A percentile compares a stretch with the other conserved stretches of the same genome.
Conservation (phyloP, 371 early-diverging fungal genomes). For the Mucor sp. region DNA sequence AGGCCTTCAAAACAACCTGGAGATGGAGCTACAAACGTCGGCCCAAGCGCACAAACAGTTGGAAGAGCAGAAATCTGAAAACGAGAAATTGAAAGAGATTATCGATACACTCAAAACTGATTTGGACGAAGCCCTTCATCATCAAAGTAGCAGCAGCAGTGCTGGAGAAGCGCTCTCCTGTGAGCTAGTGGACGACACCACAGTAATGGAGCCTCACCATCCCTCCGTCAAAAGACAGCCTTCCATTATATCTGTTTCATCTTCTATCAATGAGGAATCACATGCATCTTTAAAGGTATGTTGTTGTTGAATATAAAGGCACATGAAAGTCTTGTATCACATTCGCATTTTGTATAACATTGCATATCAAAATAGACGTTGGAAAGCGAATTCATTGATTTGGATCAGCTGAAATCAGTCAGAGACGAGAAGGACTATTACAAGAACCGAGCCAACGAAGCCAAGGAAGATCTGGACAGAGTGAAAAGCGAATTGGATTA, state of each 20-base stretch:
- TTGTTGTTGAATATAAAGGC: neutral
- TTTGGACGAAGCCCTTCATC: constrained; percentile 42
- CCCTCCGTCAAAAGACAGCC: neutral
- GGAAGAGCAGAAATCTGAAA: constrained; percentile 53
- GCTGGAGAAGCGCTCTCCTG: neutral
- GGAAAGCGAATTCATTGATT: constrained; percentile 28
- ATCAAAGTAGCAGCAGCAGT: constrained; percentile 14
- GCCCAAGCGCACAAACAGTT: constrained; percentile 48
- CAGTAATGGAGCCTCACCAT: neutral
- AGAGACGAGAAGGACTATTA: constrained; percentile 52
- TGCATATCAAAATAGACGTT: constrained; percentile 25
- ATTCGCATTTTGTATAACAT: neutral
- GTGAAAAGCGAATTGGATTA: constrained; percentile 38
- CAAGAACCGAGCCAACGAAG: constrained; percentile 41
- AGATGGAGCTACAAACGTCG: constrained; percentile 41
- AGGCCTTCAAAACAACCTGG: constrained; percentile 40
- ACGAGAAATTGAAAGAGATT: constrained; percentile 50
- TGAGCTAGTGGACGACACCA: neutral
- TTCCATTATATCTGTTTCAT: neutral
- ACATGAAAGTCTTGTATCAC: neutral
- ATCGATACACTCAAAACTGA: constrained; percentile 50
- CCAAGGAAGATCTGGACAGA: constrained; percentile 42
- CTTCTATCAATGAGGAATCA: constrained; percentile 4
- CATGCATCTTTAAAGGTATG: constrained; percentile 19
- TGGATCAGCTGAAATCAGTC: constrained; percentile 29